These are phyloP conservation scores for Cladosporium sp. DNA, from an alignment of 2,329 filamentous ascomycete genomes.

Conservation along the genomic window DNA sequence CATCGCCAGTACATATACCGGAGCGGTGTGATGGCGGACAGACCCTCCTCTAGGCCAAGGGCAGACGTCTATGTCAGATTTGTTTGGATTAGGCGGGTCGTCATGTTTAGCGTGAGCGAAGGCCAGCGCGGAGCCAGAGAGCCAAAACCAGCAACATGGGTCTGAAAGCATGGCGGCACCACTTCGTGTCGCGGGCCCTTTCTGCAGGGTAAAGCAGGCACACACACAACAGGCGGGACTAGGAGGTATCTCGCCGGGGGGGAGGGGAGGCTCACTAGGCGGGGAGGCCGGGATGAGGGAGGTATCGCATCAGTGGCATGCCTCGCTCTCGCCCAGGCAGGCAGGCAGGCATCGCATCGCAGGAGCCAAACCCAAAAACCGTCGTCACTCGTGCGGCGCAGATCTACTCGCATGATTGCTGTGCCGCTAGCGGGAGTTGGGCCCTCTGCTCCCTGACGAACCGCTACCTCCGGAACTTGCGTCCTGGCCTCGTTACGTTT, in stretches of 20 bases:
- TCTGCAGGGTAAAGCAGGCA: background rate
- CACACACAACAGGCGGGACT: conserved; percentile 3
- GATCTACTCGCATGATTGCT: conserved; percentile 1
- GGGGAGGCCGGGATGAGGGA: conserved; percentile 4
- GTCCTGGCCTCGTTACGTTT: background rate
- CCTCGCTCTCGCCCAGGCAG: background rate
- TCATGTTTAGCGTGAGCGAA: conserved; percentile 11
- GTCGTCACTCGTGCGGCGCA: conserved; percentile 5
- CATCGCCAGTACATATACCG: conserved; percentile 11
- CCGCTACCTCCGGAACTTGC: too few species aligned
- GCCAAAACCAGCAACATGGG: conserved; percentile 12
- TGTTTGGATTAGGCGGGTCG: conserved; percentile 13
- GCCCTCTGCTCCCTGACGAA: background rate
- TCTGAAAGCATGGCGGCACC: conserved; percentile 12
- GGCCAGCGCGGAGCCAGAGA: conserved; percentile 7
- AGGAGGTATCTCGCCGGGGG: conserved; percentile 10
- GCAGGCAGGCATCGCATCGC: conserved; percentile 1
- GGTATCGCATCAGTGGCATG: conserved; percentile 9
- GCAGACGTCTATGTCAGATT: conserved; percentile 9
- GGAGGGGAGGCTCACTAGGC: too few species aligned
- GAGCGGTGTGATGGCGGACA: conserved; percentile 12
- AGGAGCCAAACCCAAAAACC: conserved; percentile 3
- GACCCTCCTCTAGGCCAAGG: conserved; percentile 10
- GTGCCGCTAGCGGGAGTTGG: background rate
- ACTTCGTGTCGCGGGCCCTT: conserved; percentile 1